These are phyloP conservation scores for Delitschia confertaspora DNA, from an alignment of 495 filamentous ascomycete species.

Conservation along the genomic window DNA sequence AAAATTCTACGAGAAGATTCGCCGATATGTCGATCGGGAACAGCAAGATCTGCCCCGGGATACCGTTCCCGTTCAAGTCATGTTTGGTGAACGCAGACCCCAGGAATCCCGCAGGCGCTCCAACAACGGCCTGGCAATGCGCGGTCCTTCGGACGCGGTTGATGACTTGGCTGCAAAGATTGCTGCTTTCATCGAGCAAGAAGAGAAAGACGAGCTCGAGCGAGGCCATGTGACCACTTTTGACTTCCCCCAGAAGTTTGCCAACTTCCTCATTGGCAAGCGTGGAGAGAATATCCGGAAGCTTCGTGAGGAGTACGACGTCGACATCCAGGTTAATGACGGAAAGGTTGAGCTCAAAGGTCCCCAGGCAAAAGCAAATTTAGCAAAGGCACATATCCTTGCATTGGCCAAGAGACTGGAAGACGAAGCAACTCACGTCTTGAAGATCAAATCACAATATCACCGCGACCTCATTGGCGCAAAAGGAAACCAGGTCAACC, in stretches of 20 bases:
- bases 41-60: conserved; percentile 56
- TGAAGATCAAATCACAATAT: conserved; percentile 83
- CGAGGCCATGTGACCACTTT: conserved; percentile 75
- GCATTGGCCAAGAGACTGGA: conserved; percentile 68
- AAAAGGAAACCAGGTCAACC: conserved; percentile 56
- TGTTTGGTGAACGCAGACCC: conserved; percentile 41
- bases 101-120: conserved; percentile 33
- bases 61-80: conserved; percentile 64
- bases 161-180: conserved; percentile 61
- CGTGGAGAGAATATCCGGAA: conserved; percentile 89
- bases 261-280: conserved; percentile 87
- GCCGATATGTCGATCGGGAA: conserved; percentile 66
- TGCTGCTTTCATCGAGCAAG: conserved; percentile 65
- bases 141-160: conserved; percentile 65
- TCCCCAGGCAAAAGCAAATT: conserved; percentile 73
- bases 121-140: conserved; percentile 46
- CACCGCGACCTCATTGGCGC: conserved; percentile 68
- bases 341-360: conserved; percentile 64
- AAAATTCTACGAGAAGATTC: conserved; percentile 74
- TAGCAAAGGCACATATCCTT: conserved; percentile 66
- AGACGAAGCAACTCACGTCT: conserved; percentile 72
- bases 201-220: conserved; percentile 80
- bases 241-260: conserved; percentile 88
- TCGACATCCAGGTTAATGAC: conserved; percentile 82
- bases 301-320: conserved; percentile 91